Base-by-base conservation (phyloP, 805 yeast genomes). In the Metschnikowia chrysomelidarum region DNA sequence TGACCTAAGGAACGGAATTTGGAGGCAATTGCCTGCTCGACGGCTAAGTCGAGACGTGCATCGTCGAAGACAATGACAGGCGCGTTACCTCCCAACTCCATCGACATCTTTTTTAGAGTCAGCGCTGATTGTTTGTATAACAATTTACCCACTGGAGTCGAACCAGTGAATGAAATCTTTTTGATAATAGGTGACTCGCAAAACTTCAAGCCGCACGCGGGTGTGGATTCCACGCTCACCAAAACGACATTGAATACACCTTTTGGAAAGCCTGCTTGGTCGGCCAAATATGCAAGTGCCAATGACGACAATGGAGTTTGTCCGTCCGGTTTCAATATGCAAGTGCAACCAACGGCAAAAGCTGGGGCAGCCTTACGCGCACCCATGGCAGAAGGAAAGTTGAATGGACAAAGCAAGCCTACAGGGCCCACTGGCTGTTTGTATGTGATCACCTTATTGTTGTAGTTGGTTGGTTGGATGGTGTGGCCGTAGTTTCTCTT, bases 81-180 rank as follows among this genome's bases (percentile, higher is more conserved):
- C 12, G 91, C 87, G 57, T 84, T 84, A 19, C 93, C 93, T 22
- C 93, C 91, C 27, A 83, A 69, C 59, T 83, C 91, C 54, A 84
- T 67, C 3, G 87, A 76, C 32, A 80, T 61, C 56, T 82, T 84
- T 66, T 84, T 83, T 50, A 84, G 65, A 1, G 85, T 73, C 12
- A 76, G 66, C 4, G 78, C 53, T 5, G 82, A 69, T 54, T 80
- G 87, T 32, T 60, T 54, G 80, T 80, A 77, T 36, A 83, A 68
- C 19, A 79, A 52, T 56, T 77, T 80, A 22, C 93, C 93, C 7
- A 83, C 82, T 7, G 69, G 70, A 3, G 93, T 83, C 19, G 88
- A 81, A 7, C 93, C 93, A 8, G 93, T 84, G 62, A 83, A 83
- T 4, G 88, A 79, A 32, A 83, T 69, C 55, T 83, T 83, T 51